Evolutionary conservation across 75 land plant species (phyloP).

Genomic region (Ceratopteris richardii): DNA sequence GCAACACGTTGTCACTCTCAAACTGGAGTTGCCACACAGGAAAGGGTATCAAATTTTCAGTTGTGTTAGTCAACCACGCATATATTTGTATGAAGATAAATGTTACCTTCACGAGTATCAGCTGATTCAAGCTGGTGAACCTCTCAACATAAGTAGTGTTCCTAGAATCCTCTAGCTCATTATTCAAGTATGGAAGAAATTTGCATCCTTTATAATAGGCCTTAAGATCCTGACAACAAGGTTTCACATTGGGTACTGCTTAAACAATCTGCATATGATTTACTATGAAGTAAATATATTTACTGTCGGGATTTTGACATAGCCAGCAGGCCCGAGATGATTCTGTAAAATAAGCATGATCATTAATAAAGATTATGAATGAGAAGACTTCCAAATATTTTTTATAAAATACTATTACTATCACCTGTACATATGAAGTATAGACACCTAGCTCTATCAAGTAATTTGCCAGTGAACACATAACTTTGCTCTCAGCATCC

Average conservation of each 20-base stretch:
- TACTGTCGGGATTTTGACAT: conserved; percentile 87
- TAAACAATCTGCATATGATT: background rate
- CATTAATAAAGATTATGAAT: background rate
- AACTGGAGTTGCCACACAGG: conserved; percentile 29
- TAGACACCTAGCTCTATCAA: conserved; percentile 70
- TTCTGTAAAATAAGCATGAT: conserved; percentile 33
- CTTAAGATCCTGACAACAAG: conserved; percentile 52
- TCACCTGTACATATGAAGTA: conserved; percentile 72
- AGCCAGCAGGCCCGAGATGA: conserved; percentile 87
- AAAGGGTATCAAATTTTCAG: background rate
- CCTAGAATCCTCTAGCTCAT: conserved; percentile 53
- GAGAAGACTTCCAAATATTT: no score
- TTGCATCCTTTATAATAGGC: conserved; percentile 58
- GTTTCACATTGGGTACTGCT: no score
- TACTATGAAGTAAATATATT: conserved; percentile 14
- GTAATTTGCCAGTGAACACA: conserved; percentile 53
- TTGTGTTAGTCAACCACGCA: no score
- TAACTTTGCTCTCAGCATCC: conserved; percentile 17
- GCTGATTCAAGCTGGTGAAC: conserved; percentile 57
- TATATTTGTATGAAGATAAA: no score
- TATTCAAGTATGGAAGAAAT: conserved; percentile 91
- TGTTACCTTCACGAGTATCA: conserved; percentile 81
- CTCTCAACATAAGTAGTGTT: conserved; percentile 78
- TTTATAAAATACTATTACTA: background rate
- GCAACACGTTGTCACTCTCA: conserved; percentile 65